Base-by-base conservation (phyloP, 441 rosid species). In the Jatropha podagrica region DNA sequence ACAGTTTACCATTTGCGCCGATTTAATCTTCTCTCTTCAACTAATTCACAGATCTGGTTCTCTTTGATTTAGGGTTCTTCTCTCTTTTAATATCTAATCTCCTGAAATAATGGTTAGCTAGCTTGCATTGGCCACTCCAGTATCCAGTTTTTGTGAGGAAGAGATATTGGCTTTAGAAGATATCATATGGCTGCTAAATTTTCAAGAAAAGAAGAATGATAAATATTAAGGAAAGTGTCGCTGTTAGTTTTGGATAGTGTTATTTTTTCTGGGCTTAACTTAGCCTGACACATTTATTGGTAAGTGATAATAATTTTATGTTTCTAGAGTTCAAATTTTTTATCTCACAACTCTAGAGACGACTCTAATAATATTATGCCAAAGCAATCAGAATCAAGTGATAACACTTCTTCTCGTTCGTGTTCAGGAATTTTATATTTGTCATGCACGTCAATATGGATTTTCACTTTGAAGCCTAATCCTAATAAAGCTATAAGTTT, bases 161-260 rank as follows among this genome's bases (percentile, higher is more conserved):
- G 4, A 8, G 7, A 42, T 0, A 42, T 15, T 54, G 20, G 23
- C 58, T 54, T 59, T 56, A 20, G 55, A 67, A 48, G 42, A 48
- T 15, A 32, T 13, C 49, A 66, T 48, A 68, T 26, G 71, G 56
- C 41, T 55, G 7, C 59, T 48, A 32, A 68, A 67, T 42, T 67
- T 67, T 51, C 70, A 67, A 46, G 70, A n/a, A 66, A 1, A 46
- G 38, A 49, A 48, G 32, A 48, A 48, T 68, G 14, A 51, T 8
- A 15, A 41, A 8, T 65, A 65, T 41, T 65, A 65, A 65, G 14
- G 13, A 8, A 41, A 42, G 69, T 23, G 14, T 65, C 32, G 7
- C 51, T 18, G 9, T 65, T 48, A 27, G 70, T 11, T 67, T 46
- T 67, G 70, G 70, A 46, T 46, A 46, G 40, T 18, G 38, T 48